These are phyloP conservation scores for Rhizopogon sp. DNA, from an alignment of 768 basidiomycete genomes.

Conservation along the genomic window DNA sequence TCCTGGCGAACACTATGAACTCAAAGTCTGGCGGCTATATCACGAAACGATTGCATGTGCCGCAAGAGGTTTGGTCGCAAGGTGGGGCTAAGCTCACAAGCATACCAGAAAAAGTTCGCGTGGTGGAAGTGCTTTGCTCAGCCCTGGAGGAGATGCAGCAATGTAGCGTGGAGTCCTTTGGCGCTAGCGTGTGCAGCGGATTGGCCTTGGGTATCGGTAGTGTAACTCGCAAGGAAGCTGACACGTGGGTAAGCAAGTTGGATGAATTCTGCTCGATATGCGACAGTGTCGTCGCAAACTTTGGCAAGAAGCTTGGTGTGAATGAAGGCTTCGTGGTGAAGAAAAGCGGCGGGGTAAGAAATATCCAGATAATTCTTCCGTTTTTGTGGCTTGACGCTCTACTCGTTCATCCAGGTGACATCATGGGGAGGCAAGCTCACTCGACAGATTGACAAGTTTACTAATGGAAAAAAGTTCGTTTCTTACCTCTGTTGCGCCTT, in stretches of 20 bases:
- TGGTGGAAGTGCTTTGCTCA: constrained; percentile 72
- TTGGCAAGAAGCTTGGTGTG: constrained; percentile 84
- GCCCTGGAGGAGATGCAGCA: constrained; percentile 76
- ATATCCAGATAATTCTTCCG: not conserved
- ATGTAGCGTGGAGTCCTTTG: constrained; percentile 69
- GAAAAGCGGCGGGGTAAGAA: constrained; percentile 60
- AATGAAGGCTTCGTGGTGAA: constrained; percentile 84
- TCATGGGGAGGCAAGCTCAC: constrained; percentile 73
- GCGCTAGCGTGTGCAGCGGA: constrained; percentile 73
- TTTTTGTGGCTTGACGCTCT: constrained; percentile 7
- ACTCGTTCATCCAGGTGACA: constrained; percentile 33
- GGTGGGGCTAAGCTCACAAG: constrained; percentile 82
- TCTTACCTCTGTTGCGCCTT: constrained; percentile 3
- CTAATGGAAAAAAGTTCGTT: constrained; percentile 83
- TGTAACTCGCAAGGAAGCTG: constrained; percentile 72
- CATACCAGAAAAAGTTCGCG: constrained; percentile 79
- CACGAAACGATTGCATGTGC: constrained; percentile 81
- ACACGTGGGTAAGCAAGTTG: constrained; percentile 70
- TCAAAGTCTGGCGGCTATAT: constrained; percentile 83
- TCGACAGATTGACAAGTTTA: constrained; percentile 76
- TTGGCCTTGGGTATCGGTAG: constrained; percentile 72
- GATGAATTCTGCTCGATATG: constrained; percentile 79
- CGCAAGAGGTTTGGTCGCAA: constrained; percentile 88
- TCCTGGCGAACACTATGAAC: constrained; percentile 74
- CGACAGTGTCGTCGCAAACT: constrained; percentile 73